These are phyloP conservation scores for Meyerozyma sp. DNA, from an alignment of 1,139 yeast genomes.

Conservation along the genomic window DNA sequence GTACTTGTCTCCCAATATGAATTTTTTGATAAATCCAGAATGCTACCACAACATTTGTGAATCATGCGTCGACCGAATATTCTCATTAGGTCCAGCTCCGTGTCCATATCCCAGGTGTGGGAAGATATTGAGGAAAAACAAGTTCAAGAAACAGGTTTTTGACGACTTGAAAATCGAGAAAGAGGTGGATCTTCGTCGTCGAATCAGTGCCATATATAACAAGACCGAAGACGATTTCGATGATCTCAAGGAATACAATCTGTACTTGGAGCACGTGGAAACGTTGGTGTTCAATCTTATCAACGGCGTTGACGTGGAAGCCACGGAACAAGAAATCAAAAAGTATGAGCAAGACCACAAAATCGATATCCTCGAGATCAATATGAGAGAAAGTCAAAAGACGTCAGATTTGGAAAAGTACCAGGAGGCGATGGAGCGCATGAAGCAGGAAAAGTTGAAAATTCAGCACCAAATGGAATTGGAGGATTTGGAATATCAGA, in stretches of 20 bases:
- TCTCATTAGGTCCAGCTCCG: conserved; percentile 91
- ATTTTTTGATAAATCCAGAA: conserved; percentile 88
- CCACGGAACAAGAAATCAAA: conserved; percentile 62
- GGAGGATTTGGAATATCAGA: conserved; percentile 56
- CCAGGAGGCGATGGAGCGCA: conserved; percentile 51
- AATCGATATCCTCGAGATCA: conserved; percentile 62
- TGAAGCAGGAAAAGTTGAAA: conserved; percentile 55
- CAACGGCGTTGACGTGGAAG: conserved; percentile 63
- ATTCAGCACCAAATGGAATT: conserved; percentile 66
- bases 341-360: conserved; percentile 75
- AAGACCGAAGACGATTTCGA: conserved; percentile 73
- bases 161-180: conserved; percentile 86
- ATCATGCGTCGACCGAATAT: conserved; percentile 91
- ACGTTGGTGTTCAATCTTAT: conserved; percentile 71
- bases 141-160: conserved; percentile 86
- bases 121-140: conserved; percentile 78
- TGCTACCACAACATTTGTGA: conserved; percentile 98
- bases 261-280: conserved; percentile 80
- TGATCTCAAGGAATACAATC: conserved; percentile 56
- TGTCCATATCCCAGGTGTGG: conserved; percentile 95
- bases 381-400: conserved; percentile 62
- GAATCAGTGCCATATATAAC: conserved; percentile 75
- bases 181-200: conserved; percentile 84
- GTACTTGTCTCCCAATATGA: conserved; percentile 90
- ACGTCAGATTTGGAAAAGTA: conserved; percentile 59